phyloP scores from a whole-genome alignment of 2,329 filamentous ascomycete genomes.

The Curvularia spicifera region DNA sequence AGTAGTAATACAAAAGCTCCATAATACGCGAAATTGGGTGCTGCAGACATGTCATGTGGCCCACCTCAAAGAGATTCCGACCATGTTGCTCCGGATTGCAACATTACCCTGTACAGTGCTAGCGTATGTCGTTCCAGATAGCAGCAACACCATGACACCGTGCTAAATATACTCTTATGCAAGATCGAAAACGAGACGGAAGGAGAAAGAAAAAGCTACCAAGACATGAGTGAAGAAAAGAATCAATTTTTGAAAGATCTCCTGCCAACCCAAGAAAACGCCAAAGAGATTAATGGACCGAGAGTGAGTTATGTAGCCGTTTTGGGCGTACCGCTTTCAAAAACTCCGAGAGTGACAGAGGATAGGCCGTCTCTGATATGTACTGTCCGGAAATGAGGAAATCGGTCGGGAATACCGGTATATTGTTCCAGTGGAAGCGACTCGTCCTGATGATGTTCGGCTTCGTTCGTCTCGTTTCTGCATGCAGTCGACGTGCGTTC shows the following conservation, averaged over 20 bases:
- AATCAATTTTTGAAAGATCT: conserved; percentile 14
- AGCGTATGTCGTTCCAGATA: background rate
- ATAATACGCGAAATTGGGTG: conserved; percentile 1
- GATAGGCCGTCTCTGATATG: background rate
- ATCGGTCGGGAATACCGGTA: background rate
- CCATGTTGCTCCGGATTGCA: background rate
- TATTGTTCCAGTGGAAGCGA: background rate
- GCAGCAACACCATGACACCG: conserved; percentile 9
- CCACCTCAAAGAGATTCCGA: background rate
- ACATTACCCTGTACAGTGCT: background rate
- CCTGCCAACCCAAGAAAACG: conserved; percentile 11
- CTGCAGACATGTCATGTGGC: background rate
- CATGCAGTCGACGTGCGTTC: background rate
- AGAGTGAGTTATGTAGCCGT: background rate
- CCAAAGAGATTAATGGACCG: conserved; percentile 5
- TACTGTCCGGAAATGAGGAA: background rate
- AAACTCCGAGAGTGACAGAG: background rate
- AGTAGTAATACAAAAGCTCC: conserved; percentile 11
- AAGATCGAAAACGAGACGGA: background rate
- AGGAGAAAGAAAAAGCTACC: conserved; percentile 7
- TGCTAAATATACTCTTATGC: conserved; percentile 6
- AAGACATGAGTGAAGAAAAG: conserved; percentile 20
- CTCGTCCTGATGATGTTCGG: background rate
- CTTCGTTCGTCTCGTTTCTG: conserved; percentile 2
- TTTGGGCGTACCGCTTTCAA: background rate